Evolutionary conservation across 441 rosid species (phyloP).

Genomic region (Erodium trifolium): DNA sequence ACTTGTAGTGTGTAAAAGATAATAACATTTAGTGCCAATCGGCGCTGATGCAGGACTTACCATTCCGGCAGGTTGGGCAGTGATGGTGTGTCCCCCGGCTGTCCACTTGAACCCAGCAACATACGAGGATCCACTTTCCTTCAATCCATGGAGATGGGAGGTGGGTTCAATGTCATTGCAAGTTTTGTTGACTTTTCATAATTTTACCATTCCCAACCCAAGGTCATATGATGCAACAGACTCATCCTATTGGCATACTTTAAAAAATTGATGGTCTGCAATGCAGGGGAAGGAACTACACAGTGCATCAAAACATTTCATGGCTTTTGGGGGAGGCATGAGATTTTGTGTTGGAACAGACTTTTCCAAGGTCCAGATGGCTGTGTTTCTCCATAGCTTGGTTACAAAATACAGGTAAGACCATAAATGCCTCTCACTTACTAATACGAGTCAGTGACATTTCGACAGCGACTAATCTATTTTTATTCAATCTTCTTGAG

Average conservation of each 20-base stretch:
- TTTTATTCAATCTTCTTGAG: conserved; percentile 34
- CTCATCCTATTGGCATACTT: no score
- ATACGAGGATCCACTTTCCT: conserved; percentile 71
- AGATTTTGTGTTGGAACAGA: conserved; percentile 95
- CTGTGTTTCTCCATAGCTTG: conserved; percentile 74
- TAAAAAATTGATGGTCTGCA: conserved; percentile 23
- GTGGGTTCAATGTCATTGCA: conserved; percentile 25
- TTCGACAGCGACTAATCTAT: no score
- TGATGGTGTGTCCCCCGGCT: conserved; percentile 98
- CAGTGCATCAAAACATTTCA: conserved; percentile 68
- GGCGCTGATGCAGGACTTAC: conserved; percentile 53
- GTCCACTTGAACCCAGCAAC: conserved; percentile 72
- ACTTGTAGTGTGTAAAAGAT: not conserved
- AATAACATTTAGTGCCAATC: conserved; percentile 7
- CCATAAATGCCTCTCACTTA: not conserved
- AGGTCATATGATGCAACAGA: no score
- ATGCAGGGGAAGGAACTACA: conserved; percentile 51
- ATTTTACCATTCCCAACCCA: not conserved
- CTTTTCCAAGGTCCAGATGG: conserved; percentile 91
- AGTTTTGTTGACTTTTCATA: not conserved
- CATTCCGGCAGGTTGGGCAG: conserved; percentile 94
- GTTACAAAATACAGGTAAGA: conserved; percentile 79
- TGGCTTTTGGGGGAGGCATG: conserved; percentile 99
- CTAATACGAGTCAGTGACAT: no score
- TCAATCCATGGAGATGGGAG: conserved; percentile 91